Conservation (phyloP, 768 basidiomycete genomes). For the Termitomyces sp. region DNA sequence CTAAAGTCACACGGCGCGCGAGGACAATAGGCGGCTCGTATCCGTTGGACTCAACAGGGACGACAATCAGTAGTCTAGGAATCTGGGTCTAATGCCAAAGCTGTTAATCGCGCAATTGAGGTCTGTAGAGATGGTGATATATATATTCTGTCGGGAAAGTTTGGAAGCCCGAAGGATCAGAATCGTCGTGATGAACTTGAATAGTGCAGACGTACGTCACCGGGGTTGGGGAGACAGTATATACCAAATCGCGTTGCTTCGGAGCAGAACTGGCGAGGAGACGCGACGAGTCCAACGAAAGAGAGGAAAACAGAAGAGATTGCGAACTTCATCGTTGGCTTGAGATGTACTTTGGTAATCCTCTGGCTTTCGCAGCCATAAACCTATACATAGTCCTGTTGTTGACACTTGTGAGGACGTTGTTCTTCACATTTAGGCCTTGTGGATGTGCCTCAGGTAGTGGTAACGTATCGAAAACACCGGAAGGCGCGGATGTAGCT, state of each 20-base stretch:
- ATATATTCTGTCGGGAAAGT: not conserved
- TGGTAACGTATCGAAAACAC: no score
- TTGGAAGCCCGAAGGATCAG: not conserved
- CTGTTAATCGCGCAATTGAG: conserved; percentile 4
- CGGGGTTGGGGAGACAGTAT: not conserved
- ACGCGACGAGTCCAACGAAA: conserved; percentile 6
- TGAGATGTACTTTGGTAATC: no score
- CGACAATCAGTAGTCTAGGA: conserved; percentile 10
- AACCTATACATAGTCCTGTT: no score
- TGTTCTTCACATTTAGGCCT: no score
- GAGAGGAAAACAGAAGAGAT: conserved; percentile 7
- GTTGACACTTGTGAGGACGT: no score
- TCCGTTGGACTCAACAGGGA: conserved; percentile 6
- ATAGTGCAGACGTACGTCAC: conserved; percentile 7
- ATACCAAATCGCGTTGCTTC: conserved; percentile 11
- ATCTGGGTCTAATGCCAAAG: conserved; percentile 8
- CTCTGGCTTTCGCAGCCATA: no score
- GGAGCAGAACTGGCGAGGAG: conserved; percentile 6
- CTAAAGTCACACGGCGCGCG: conserved; percentile 6
- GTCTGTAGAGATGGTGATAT: conserved; percentile 4
- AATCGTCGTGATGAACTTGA: not conserved
- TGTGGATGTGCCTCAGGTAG: no score
- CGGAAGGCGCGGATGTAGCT: no score
- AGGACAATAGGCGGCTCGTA: conserved; percentile 11
- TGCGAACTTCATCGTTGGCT: conserved; percentile 11